Evolutionary conservation across 2,329 filamentous ascomycete species (phyloP).

Genomic region (Dactylellina drechsleri): DNA sequence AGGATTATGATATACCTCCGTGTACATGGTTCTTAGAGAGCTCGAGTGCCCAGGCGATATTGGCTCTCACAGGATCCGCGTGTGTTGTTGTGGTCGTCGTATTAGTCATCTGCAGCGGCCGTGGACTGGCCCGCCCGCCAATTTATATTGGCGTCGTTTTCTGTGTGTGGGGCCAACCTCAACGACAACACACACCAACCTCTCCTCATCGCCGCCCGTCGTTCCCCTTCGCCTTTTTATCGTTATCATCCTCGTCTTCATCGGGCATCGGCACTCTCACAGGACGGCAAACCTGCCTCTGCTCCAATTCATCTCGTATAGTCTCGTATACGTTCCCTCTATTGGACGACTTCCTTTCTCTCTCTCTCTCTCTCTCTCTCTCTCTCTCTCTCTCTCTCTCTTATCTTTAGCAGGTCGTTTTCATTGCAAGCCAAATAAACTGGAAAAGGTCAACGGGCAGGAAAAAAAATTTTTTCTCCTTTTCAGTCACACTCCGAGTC

Average conservation of each 20-base stretch:
- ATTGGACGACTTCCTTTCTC: not conserved
- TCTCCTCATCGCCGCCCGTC: conserved; percentile 11
- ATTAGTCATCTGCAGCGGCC: conserved; percentile 38
- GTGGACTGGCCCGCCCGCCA: conserved; percentile 7
- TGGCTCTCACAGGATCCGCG: conserved; percentile 26
- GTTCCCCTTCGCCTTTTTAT: conserved; percentile 15
- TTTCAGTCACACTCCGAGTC: conserved; percentile 37
- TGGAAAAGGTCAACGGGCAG: too few relatives aligned
- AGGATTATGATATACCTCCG: too few relatives aligned
- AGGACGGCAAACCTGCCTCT: conserved; percentile 3
- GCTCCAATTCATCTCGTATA: conserved; percentile 37
- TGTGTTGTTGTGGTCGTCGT: conserved; percentile 20
- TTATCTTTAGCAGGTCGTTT: conserved; percentile 32
- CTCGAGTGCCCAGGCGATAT: not conserved
- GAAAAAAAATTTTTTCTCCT: too few relatives aligned
- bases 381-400: conserved; percentile 3
- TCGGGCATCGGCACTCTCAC: not conserved
- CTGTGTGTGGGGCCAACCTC: conserved; percentile 46
- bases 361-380: conserved; percentile 3
- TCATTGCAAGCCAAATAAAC: too few relatives aligned
- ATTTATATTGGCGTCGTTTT: conserved; percentile 66
- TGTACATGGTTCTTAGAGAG: too few relatives aligned
- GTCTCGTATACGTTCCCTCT: conserved; percentile 39
- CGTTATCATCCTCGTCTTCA: conserved; percentile 18
- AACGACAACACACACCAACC: conserved; percentile 44